These are phyloP conservation scores for Saururus chinensis DNA, from an alignment of 164 flowering plant species.

Conservation along the genomic window DNA sequence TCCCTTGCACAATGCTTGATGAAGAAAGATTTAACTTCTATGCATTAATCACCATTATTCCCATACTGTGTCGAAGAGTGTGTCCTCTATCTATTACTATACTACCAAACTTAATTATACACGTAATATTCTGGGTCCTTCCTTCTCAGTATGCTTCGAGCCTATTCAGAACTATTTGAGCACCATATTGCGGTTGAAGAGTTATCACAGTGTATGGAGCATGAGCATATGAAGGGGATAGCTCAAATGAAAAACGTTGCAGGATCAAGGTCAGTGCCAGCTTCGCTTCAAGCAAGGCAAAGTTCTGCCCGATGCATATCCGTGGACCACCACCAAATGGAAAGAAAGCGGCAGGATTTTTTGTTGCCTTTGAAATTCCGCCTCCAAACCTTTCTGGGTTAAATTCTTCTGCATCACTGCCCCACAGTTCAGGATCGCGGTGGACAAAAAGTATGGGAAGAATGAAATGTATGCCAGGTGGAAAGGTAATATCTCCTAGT, in stretches of 20 bases:
- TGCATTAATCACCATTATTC: no score
- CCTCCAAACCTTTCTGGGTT: constrained; percentile 14
- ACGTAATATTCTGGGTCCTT: no score
- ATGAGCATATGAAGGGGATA: constrained; percentile 11
- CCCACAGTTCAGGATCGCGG: constrained; percentile 13
- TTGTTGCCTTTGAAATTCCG: constrained; percentile 16
- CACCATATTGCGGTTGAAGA: constrained; percentile 12
- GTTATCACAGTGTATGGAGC: constrained; percentile 7
- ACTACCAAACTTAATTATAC: no score
- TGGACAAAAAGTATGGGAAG: constrained; percentile 9
- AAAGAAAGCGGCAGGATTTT: constrained; percentile 4
- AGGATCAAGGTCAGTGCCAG: constrained; percentile 13
- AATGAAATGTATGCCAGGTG: constrained; percentile 7
- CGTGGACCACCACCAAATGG: constrained; percentile 22
- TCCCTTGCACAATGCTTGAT: no score
- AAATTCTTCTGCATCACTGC: constrained; percentile 16
- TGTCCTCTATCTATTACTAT: no score
- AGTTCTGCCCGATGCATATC: constrained; percentile 11
- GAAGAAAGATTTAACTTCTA: no score
- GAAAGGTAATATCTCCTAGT: constrained; percentile 13
- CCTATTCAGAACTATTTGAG: constrained; percentile 7
- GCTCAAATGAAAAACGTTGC: constrained; percentile 12
- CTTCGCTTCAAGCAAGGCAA: constrained; percentile 13
- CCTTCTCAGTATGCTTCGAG: not conserved
- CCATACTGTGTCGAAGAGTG: no score